Evolutionary conservation across 345 rosid genomes (phyloP), one percentile per base, ranked within the genome.

Genomic region (Pugionium dolabratum): DNA sequence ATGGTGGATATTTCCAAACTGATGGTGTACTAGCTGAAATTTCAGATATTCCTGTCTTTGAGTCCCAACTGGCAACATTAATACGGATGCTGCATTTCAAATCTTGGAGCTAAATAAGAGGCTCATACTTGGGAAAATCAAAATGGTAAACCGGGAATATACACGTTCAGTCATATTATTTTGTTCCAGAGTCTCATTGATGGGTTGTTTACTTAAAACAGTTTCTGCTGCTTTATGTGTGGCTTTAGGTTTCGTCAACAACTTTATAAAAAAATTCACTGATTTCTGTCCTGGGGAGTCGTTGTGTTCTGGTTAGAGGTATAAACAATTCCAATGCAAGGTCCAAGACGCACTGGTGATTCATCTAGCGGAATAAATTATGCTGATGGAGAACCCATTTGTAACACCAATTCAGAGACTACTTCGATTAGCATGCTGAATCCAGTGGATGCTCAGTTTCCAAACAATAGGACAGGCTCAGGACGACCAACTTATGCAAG

Each of bases 361-460:
- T 42, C 76, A 50, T 72, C 76, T 34, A 29, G 55, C 42, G 76
- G 70, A 50, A 36, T 42, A 9, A 64, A 64, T 34, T 64, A 65
- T 3, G 41, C 47, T 42, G 71, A 64, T 57, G 76, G 66, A 18
- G 71, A 72, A 41, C 66, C 71, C 51, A 64, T 72, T 11, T 64
- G 66, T 7, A 64, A 3, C 28, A 41, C 66, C 71, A 72, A 72
- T 50, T 9, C 61, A 49, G 76, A 72, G 36, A 33, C 59, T 11
- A 50, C 66, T 50, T 57, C 70, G 10, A 64, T 67, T 68, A 76
- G 68, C 59, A 62, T 81, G 67, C 72, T 75, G 58, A 78, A 78
- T 78, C 87, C 86, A 41, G 86, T 76, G 25, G 90, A 85, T 54
- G 66, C 55, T 62, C 73, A 73, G 59, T 75, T 57, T 18, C 71